Conservation (phyloP, 1,284 basidiomycete species). For the Grifola frondosa region DNA sequence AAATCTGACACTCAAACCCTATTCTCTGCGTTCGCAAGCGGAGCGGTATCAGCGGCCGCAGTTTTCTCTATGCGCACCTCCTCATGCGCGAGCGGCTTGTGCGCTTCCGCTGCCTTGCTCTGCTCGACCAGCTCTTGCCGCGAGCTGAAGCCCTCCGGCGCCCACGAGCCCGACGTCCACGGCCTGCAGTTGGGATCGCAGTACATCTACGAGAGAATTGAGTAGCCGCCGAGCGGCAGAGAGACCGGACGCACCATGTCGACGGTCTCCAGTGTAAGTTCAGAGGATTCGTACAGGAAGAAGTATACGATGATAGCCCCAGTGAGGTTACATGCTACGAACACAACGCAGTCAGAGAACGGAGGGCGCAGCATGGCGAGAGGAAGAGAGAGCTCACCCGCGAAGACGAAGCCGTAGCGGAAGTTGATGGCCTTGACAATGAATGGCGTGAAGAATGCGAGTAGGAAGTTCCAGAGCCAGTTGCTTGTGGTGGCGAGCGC, state of each 20-base stretch:
- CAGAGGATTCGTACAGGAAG: conserved; percentile 77
- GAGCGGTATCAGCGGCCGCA: too few relatives aligned
- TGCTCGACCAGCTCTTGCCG: conserved; percentile 42
- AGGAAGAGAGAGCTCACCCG: conserved; percentile 40
- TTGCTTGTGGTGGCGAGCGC: conserved; percentile 68
- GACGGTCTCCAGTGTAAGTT: conserved; percentile 69
- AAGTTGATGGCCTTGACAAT: conserved; percentile 57
- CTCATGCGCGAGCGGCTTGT: conserved; percentile 29
- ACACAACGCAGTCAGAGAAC: conserved; percentile 1
- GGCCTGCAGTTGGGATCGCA: conserved; percentile 66
- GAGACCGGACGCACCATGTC: conserved; percentile 44
- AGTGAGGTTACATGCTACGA: conserved; percentile 50
- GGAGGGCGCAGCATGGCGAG: not conserved
- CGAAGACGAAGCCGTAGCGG: conserved; percentile 75
- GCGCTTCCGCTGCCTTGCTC: conserved; percentile 32
- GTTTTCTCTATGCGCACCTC: conserved; percentile 22
- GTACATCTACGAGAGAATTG: conserved; percentile 57
- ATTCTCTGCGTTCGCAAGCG: too few relatives aligned
- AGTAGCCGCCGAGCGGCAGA: conserved; percentile 13
- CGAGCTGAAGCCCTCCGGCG: conserved; percentile 48
- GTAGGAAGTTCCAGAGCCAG: conserved; percentile 76
- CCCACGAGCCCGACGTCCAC: conserved; percentile 63
- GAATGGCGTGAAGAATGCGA: conserved; percentile 77
- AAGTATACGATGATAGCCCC: conserved; percentile 70
- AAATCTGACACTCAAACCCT: too few relatives aligned